phyloP scores from a whole-genome alignment of 1,284 basidiomycete genomes.

The Abortiporus biennis region DNA sequence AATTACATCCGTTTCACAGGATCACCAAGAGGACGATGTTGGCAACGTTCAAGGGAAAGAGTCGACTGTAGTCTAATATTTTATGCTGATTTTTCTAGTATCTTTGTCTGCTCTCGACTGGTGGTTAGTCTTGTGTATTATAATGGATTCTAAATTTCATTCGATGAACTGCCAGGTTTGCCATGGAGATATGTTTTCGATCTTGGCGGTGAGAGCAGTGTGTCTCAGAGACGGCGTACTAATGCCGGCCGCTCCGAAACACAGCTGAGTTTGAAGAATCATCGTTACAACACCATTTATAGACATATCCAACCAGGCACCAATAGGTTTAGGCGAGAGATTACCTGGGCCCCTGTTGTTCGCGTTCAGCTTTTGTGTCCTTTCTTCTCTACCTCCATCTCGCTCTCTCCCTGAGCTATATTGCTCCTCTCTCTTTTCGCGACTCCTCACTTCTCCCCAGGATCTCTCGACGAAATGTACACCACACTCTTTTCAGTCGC shows the following conservation, averaged over 20 bases:
- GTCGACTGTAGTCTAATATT: neutral
- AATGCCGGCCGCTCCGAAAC: neutral
- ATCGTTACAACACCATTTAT: neutral
- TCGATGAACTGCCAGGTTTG: neutral
- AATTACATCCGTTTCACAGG: conserved; percentile 30
- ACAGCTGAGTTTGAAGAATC: conserved; percentile 6
- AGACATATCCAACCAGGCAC: too few relatives aligned
- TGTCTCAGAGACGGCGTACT: too few relatives aligned
- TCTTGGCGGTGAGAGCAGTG: neutral
- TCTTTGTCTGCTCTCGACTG: too few relatives aligned
- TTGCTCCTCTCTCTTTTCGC: conserved; percentile 6
- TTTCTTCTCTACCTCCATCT: conserved; percentile 4
- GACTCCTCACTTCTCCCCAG: conserved; percentile 5
- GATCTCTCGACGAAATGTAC: conserved; percentile 47
- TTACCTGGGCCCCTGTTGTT: too few relatives aligned
- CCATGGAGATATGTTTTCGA: neutral
- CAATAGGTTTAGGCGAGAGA: too few relatives aligned
- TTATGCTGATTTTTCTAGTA: neutral
- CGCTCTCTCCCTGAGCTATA: conserved; percentile 1
- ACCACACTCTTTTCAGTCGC: conserved; percentile 68
- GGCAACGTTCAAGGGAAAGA: conserved; percentile 62
- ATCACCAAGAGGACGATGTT: conserved; percentile 75
- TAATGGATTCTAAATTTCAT: too few relatives aligned
- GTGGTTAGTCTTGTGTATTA: neutral
- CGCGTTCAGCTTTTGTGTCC: conserved; percentile 1